These are phyloP conservation scores for Echinosophora koreensis DNA, from an alignment of 306 rosid species.

Conservation along the genomic window DNA sequence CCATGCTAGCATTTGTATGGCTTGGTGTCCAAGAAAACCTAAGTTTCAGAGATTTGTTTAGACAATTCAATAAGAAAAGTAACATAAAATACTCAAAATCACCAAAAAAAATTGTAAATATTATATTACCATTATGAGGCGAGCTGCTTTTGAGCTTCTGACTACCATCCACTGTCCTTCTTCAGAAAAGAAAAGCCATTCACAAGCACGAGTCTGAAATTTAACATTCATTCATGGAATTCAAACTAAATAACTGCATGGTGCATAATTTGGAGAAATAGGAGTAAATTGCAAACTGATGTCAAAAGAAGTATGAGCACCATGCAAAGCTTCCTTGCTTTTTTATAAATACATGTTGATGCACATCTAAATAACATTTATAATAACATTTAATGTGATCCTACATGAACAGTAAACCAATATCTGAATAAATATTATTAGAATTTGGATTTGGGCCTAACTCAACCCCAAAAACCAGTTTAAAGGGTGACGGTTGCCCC, in stretches of 20 bases:
- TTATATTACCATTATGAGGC: slow-evolving; percentile 79
- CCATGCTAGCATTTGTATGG: slow-evolving; percentile 77
- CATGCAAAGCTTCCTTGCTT: no score
- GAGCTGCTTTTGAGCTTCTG: slow-evolving; percentile 90
- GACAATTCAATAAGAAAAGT: slow-evolving; percentile 44
- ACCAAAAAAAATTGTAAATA: slow-evolving; percentile 6
- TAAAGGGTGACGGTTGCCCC: no score
- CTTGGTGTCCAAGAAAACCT: slow-evolving; percentile 83
- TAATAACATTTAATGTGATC: no score
- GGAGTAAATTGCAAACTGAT: background rate
- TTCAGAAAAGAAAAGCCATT: slow-evolving; percentile 95
- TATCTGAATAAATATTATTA: no score
- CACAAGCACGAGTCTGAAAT: slow-evolving; percentile 81
- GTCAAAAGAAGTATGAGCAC: no score
- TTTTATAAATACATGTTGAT: no score
- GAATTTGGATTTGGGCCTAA: no score
- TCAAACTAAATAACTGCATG: slow-evolving; percentile 37
- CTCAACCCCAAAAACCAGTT: no score
- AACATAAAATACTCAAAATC: slow-evolving; percentile 4
- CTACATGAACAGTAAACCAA: no score
- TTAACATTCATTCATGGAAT: slow-evolving; percentile 45
- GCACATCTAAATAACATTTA: no score
- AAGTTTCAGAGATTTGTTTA: slow-evolving; percentile 45
- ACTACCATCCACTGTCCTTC: slow-evolving; percentile 99
- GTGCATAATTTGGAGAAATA: background rate